Base-by-base conservation (phyloP, 257 asterid species). In the Ajuga chamaepitys region DNA sequence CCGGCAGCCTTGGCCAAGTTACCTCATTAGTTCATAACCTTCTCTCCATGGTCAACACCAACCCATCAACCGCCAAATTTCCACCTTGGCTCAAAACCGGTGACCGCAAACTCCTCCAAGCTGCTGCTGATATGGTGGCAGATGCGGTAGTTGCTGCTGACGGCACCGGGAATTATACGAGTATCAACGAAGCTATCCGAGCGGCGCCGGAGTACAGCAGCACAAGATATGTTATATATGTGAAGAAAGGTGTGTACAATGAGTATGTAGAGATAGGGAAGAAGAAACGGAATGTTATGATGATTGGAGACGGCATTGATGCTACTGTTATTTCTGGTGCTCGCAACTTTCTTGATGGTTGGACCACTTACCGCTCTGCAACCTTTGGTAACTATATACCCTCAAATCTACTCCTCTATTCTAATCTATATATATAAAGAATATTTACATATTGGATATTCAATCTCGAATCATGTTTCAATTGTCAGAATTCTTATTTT, bases 301-400 rank as follows among this genome's bases (percentile, higher is more conserved):
- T 84, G 85, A 75, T 84, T 2, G 90, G 90, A 28, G 90, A 84
- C 17, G 90, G 87, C 46, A 66, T 74, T 13, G 76, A 75, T 28
- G 81, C 48, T 13, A 81, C 90, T 0, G 58, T 84, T 42, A 72
- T 84, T 44, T 47, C 85, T 2, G 87, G 87, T 11, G 56, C 61
- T 30, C 77, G 80, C 42, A 84, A 24, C 62, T 55, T 37, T 7
- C 47, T 40, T 0, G 83, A 74, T 65, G 90, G 90, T 1, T 77
- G 82, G 85, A 70, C 80, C 30, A 65, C 90, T n/a, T 84, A 46
- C 47, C 72, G 75, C 20, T 69, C 83, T 26, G 81, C 85, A 6
- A 81, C 87, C 9, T 81, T 84, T 46, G 75, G 86, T 84, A 80
- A 68, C 37, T 0, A 18, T n/a, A n/a, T n/a, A n/a, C n/a, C n/a